phyloP scores from a whole-genome alignment of 108 stramenopile species.

The Cyclotella distinguenda region DNA sequence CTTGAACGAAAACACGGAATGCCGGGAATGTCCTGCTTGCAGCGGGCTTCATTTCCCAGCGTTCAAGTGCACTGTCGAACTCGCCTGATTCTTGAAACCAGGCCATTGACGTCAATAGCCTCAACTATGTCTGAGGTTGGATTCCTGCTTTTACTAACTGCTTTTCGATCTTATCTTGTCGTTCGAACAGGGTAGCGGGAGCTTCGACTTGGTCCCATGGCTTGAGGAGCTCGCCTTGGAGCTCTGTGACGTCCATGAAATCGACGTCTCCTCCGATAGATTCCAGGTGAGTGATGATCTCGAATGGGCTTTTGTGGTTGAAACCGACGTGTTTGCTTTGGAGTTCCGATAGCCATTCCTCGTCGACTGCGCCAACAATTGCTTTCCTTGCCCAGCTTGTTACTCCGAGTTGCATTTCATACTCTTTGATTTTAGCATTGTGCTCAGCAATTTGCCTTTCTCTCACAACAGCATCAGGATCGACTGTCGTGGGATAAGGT shows the following conservation, averaged over 20 bases:
- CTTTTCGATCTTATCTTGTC: background rate
- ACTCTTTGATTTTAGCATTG: conserved; percentile 3
- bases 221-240: background rate
- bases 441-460: conserved; percentile 12
- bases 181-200: background rate
- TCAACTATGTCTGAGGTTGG: background rate
- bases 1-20: conserved; percentile 1
- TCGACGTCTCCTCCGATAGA: too few species aligned
- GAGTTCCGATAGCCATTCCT: background rate
- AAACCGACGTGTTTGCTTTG: background rate
- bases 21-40: background rate
- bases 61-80: background rate
- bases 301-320: too few species aligned
- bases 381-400: too few species aligned
- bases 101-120: background rate
- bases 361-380: too few species aligned
- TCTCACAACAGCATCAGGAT: background rate
- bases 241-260: too few species aligned
- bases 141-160: too few species aligned
- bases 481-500: conserved; percentile 5
- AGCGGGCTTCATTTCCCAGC: background rate
- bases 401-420: background rate
- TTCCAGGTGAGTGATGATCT: too few species aligned
- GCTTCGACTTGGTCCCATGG: conserved; percentile 6
- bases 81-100: background rate